Evolutionary conservation across 1,284 basidiomycete genomes (phyloP), one percentile per base, ranked within the genome.

Genomic region (Irpex sp.): DNA sequence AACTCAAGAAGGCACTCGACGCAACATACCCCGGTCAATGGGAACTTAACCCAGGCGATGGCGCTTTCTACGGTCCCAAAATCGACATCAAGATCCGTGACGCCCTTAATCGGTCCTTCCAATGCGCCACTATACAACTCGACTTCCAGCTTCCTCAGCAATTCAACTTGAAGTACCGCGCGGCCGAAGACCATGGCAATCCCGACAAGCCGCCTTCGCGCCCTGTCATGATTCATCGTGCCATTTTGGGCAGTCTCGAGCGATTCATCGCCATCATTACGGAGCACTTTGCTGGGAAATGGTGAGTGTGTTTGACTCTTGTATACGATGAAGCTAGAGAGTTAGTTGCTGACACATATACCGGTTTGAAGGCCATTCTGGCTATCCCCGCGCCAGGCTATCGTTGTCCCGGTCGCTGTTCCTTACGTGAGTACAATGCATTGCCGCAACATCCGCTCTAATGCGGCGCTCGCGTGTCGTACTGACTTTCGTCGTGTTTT

Each of bases 101-200:
- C 73, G 97, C 97, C 0, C 81, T 98, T 39, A 88, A 85, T 65
- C 89, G 96, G 57, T 94, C 95, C 39, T 96, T 95, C 88, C 97
- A 99, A 78, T 99, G 97, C 70, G 97, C 96, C 54, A 99, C 97
- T 3, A 98, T 99, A 76, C 93, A 99, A 78, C 92, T 99, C 68
- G 97, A 99, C 81, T 99, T 98, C 87, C 95, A 99, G 77, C 86
- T 99, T 7, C 97, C 97, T n/a, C 92, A 98, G 73, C 90, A 95
- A 58, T 99, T 99, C 83, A 92, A 97, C 77, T 84, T 99, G 67
- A 92, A 92, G 73, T 99, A 95, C 80, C 92, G 95, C 50, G 88
- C 88, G 4, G 84, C 87, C 15, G 88, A 89, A 59, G 89, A 90
- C 63, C 79, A 81, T 17, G 77, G 80, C 11, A 81, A 78, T 58